Conservation (phyloP, 106 monocot genomes). For the Narthecium ossifragum region DNA sequence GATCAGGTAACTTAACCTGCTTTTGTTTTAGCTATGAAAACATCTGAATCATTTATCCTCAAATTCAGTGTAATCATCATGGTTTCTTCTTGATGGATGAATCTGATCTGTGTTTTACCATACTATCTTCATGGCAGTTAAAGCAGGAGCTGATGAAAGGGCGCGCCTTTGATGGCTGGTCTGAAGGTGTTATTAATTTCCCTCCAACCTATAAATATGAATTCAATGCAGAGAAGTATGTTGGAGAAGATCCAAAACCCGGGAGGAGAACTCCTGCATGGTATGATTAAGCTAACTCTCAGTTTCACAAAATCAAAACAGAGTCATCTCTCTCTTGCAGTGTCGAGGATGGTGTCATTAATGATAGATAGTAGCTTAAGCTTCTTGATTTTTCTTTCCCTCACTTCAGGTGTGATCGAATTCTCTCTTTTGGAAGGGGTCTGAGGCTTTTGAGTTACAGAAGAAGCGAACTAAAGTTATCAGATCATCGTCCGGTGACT, state of each 20-base stretch:
- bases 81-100: too few species aligned
- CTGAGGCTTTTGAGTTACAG: slow-evolving; percentile 45
- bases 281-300: slow-evolving; percentile 18
- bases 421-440: slow-evolving; percentile 72
- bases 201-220: slow-evolving; percentile 92
- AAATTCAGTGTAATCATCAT: too few species aligned
- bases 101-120: neutral
- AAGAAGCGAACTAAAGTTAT: slow-evolving; percentile 51
- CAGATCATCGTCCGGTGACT: slow-evolving; percentile 79
- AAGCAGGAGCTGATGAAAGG: slow-evolving; percentile 69
- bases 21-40: neutral
- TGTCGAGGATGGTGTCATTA: too few species aligned
- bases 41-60: neutral
- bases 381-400: neutral
- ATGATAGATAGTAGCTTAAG: too few species aligned
- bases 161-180: slow-evolving; percentile 84
- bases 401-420: slow-evolving; percentile 73
- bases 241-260: slow-evolving; percentile 46
- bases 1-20: slow-evolving; percentile 59
- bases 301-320: neutral
- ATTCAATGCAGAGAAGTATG: slow-evolving; percentile 53
- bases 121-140: slow-evolving; percentile 28
- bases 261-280: slow-evolving; percentile 90
- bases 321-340: too few species aligned
- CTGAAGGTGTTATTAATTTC: slow-evolving; percentile 74